Evolutionary conservation across 2,329 filamentous ascomycete genomes (phyloP).

Genomic region (Raffaelea ambrosiae): DNA sequence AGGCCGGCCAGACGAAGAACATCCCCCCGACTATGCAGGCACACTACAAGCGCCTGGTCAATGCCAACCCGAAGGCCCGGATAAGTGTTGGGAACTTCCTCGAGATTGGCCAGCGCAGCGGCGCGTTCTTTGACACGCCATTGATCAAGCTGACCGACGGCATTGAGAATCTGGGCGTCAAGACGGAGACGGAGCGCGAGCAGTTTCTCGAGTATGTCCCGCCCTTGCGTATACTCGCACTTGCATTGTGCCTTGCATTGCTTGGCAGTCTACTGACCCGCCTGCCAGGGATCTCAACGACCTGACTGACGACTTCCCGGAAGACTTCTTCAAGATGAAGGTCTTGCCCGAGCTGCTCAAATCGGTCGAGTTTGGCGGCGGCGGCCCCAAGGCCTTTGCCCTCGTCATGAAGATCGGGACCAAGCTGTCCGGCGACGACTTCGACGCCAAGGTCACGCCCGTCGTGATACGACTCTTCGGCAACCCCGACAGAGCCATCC

Average conservation of each 20-base stretch:
- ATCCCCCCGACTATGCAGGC: slow-evolving; percentile 84
- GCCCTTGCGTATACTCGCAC: no score
- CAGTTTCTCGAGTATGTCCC: slow-evolving; percentile 63
- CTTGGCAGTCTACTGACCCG: neutral
- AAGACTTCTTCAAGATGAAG: slow-evolving; percentile 98
- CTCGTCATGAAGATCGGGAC: slow-evolving; percentile 85
- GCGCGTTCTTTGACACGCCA: slow-evolving; percentile 87
- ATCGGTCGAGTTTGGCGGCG: slow-evolving; percentile 95
- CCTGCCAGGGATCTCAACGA: slow-evolving; percentile 61
- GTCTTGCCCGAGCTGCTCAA: slow-evolving; percentile 93
- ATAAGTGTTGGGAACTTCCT: slow-evolving; percentile 79
- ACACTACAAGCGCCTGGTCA: slow-evolving; percentile 82
- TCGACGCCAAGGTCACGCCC: slow-evolving; percentile 73
- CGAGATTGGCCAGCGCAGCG: slow-evolving; percentile 74
- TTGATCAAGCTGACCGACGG: slow-evolving; percentile 88
- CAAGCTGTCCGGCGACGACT: slow-evolving; percentile 85
- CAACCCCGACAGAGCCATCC: slow-evolving; percentile 84
- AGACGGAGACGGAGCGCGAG: slow-evolving; percentile 74
- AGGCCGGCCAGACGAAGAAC: slow-evolving; percentile 76
- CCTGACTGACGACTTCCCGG: slow-evolving; percentile 87
- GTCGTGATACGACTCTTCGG: slow-evolving; percentile 80
- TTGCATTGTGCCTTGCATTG: no score
- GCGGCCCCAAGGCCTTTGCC: slow-evolving; percentile 80
- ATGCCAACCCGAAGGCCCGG: slow-evolving; percentile 80
- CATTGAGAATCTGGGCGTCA: slow-evolving; percentile 86